Base-by-base conservation (phyloP, 2,329 filamentous ascomycete species). In the Neofusicoccum kwambonambiense region DNA sequence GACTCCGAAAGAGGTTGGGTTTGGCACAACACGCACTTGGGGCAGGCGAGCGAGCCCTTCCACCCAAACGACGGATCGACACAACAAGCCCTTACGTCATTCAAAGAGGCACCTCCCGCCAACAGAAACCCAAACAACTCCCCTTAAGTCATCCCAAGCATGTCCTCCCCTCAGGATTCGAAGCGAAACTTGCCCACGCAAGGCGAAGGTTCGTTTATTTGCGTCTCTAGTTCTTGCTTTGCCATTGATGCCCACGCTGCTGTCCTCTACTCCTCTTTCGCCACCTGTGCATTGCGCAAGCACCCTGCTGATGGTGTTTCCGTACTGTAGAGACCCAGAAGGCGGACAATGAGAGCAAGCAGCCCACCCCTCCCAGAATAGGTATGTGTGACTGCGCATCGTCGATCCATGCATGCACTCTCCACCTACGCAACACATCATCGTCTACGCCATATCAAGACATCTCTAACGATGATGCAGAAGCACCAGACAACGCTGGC, bases 121-220 rank as follows among this genome's bases (percentile, higher is more conserved):
- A 74, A 73, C 68, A 72, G 72, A 70, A 70, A 71, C 61, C 70
- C 71, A 64, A 72, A 70, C 70, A 72, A 70, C 67, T 75, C 75
- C 70, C 71, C 74, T 69, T 73, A 72, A 65, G 52, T 67, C 51
- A 74, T 67, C 73, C 74, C 27, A 67, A 77, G 70, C 51, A 77
- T 77, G 75, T 74, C 75, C 71, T 76, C 75, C 19, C 75, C 75
- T 64, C 74, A 75, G 68, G 75, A 77, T 68, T 71, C 67, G 64
- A 76, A 76, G 71, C 74, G 70, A 70, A 70, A 69, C 67, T 71
- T 73, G 68, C 68, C 71, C 65, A 67, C 68, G 62, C 75, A 75
- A 69, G 67, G 70, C 37, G 74, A 76, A 76, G 75, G 75, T 77
- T 64, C 69, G 75, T 75, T 19, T 2, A 15, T 27, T 19, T 27